Percentiles rank a stretch among this genome's conserved stretches.
These are phyloP conservation scores for Saccharum officinarum DNA, from an alignment of 176 grass and related monocot genomes.

Conservation along the genomic window DNA sequence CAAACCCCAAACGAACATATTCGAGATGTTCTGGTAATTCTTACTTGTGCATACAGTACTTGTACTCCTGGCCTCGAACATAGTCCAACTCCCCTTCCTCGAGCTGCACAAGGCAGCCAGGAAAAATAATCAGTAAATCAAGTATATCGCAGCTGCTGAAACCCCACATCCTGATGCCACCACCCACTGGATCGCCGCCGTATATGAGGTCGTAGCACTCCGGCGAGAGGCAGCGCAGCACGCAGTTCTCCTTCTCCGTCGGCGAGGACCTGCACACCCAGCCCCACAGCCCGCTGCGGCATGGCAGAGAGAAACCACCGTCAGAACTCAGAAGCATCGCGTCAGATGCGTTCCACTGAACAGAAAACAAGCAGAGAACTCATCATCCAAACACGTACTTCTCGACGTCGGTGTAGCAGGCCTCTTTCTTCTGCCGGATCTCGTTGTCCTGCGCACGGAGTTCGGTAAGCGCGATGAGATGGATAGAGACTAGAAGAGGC, in stretches of 20 bases:
- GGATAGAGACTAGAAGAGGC: not conserved
- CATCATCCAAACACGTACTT: conserved; percentile 47
- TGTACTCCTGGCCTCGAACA: conserved; percentile 83
- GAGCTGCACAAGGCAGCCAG: conserved; percentile 41
- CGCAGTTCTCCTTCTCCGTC: conserved; percentile 94
- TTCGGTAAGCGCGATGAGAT: not conserved
- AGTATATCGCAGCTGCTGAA: not conserved
- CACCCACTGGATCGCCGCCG: conserved; percentile 80
- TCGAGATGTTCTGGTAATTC: not conserved
- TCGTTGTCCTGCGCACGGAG: conserved; percentile 54
- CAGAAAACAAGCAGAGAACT: not conserved
- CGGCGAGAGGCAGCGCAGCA: conserved; percentile 81
- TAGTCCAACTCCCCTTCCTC: conserved; percentile 98
- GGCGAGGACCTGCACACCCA: conserved; percentile 69
- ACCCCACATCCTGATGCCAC: not conserved
- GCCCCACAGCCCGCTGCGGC: conserved; percentile 85
- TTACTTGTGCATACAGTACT: conserved; percentile 99
- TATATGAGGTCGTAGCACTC: conserved; percentile 85
- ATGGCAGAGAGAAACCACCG: not conserved
- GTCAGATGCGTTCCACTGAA: conserved; percentile 13
- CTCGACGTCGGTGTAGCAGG: conserved; percentile 92
- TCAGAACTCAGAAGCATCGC: not conserved
- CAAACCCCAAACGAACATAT: not conserved
- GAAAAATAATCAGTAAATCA: conserved; percentile 18
- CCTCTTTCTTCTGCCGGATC: conserved; percentile 78